Base-by-base conservation (phyloP, 345 rosid species). In the Citrus glauca region DNA sequence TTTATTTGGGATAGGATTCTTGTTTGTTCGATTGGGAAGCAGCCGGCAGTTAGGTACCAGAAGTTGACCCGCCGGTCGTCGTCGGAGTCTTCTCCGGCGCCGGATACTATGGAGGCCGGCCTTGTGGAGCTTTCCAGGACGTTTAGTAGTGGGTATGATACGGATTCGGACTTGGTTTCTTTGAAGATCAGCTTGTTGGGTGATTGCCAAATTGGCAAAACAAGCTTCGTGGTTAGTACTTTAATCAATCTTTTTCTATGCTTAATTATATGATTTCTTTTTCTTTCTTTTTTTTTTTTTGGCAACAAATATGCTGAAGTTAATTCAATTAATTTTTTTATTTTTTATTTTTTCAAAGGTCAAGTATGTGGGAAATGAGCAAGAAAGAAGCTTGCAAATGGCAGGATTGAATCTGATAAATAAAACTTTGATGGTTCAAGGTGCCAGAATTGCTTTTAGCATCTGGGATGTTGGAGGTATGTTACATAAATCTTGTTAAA, bases 381-480 rank as follows among this genome's bases (percentile, higher is more conserved):
- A 89, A 32, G 87, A 92, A 62, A 84, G 84, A 33, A 73, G 92
- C 80, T 77, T 94, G 84, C 84, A 90, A 84, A 91, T 96, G 99
- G 28, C 82, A 22, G 99, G 98, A 55, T 81, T 96, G 79, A 96
- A 91, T 88, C 81, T 96, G 76, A 93, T 91, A 86, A 94, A 91
- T 78, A 96, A 96, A 83, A 94, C 98, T 68, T 82, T 89, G 75
- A 69, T 86, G 65, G 97, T 96, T 86, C 89, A 89, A 82, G 97
- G 88, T 25, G 98, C 92, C 53, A 89, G 92, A 53, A 96, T 96
- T 85, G 88, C 97, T 63, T 94, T 91, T 60, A 92, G 91, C 82
- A 86, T 96, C 71, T 96, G 99, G 99, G 99, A 96, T 82, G 98
- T 94, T 3, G 97, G 92, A 89, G 98, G 98, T 94, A 74, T 40